Evolutionary conservation across 2,329 filamentous ascomycete species (phyloP), one percentile per base, ranked within the genome.

Genomic region (Epichloe baconii): DNA sequence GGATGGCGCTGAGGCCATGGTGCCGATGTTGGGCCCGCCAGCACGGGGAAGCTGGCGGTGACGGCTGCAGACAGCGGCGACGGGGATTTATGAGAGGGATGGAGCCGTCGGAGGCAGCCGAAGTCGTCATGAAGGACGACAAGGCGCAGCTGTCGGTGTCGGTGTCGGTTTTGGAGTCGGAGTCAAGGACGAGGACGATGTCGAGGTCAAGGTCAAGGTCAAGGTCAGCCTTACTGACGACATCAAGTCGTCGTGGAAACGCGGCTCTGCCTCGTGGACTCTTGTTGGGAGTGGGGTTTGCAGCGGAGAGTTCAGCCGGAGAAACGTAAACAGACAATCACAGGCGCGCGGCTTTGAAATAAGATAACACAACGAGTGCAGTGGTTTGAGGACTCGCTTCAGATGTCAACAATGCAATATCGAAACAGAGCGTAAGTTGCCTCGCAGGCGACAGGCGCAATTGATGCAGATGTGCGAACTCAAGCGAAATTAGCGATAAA

Each of bases 1-100:
- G 56, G 67, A 67, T 52, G 65, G 62, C 53, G 58, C 59, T n/a
- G 61, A 54, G 49, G 65, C 62, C 62, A 67, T 66, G 60, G 51
- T 62, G 59, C 47, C 54, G 55, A 40, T 50, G 51, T 44, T 42
- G 53, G 19, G 51, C 46, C 49, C 52, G 56, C 53, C 56, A 54
- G 50, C 53, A 42, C 48, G 15, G 34, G 40, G 3, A 40, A 48
- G 52, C 48, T 47, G 53, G 51, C 40, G 52, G 50, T 35, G 40
- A 48, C 53, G 34, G 41, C 42, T 26, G 37, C 15, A 34, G 40
- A 31, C 38, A 44, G 40, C 19, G 34, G 41, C 31, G n/a, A 47
- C 35, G 31, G 19, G 23, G 31, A 19, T 21, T 40, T 23, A 34
- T 17, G 17, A 3, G 40, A 42, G 40, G 17, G 8, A 7, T 8